Evolutionary conservation across 345 rosid species (phyloP).

Genomic region (Eucalyptus cloeziana): DNA sequence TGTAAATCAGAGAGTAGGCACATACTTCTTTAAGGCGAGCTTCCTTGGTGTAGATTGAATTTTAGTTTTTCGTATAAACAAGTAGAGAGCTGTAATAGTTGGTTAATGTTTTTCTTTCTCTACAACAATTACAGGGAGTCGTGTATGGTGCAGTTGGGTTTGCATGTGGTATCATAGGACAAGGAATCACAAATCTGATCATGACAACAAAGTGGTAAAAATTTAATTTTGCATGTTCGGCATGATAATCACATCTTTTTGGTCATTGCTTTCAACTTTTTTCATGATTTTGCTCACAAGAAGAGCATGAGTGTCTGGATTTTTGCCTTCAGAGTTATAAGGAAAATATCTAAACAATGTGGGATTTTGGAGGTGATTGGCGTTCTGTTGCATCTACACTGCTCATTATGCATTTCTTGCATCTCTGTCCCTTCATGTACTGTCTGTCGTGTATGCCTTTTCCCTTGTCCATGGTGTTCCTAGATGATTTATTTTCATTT

Average conservation of each 20-base stretch:
- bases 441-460: background rate
- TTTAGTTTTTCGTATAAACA: background rate
- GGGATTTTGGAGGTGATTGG: background rate
- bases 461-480: background rate
- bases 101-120: background rate
- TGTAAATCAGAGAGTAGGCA: slow-evolving; percentile 53
- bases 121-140: slow-evolving; percentile 42
- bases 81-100: background rate
- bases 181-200: slow-evolving; percentile 85
- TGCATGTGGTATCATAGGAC: slow-evolving; percentile 87
- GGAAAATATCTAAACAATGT: background rate
- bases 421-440: background rate
- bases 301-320: background rate
- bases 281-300: background rate
- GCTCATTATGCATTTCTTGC: background rate
- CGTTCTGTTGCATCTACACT: background rate
- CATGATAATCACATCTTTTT: background rate
- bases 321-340: background rate
- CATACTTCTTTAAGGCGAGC: slow-evolving; percentile 65
- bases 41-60: background rate
- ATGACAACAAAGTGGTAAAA: slow-evolving; percentile 87
- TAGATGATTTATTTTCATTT: background rate
- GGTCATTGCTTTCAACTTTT: background rate
- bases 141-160: slow-evolving; percentile 87
- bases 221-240: background rate